These are phyloP conservation scores for Phoma sp. DNA, from an alignment of 2,329 filamentous ascomycete species.

Conservation along the genomic window DNA sequence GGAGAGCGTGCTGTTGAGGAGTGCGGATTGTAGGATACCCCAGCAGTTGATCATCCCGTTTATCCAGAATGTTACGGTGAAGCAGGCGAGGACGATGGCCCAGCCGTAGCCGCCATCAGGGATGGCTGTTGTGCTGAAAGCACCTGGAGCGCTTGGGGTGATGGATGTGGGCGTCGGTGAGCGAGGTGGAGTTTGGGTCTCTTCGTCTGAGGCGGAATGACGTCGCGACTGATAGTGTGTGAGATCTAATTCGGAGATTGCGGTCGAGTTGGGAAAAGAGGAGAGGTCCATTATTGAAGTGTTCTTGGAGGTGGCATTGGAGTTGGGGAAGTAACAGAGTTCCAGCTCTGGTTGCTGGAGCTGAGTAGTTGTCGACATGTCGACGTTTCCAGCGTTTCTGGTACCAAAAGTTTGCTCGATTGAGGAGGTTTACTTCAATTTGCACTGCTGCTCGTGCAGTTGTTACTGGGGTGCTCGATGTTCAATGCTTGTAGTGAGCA, in stretches of 20 bases:
- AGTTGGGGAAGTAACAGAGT: conserved; percentile 8
- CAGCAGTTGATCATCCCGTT: conserved; percentile 65
- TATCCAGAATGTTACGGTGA: conserved; percentile 59
- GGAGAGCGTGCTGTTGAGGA: conserved; percentile 59
- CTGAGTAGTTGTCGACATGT: conserved; percentile 9
- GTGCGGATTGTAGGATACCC: conserved; percentile 66
- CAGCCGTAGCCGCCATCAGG: conserved; percentile 66
- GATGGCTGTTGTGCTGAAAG: conserved; percentile 28
- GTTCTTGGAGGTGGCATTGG: background rate
- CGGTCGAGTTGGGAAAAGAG: background rate
- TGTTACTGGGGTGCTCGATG: too few relatives aligned
- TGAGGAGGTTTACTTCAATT: too few relatives aligned
- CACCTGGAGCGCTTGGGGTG: background rate
- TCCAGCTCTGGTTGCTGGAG: conserved; percentile 12
- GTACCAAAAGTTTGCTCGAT: too few relatives aligned
- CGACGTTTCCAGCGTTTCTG: background rate
- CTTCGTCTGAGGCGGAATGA: conserved; percentile 5
- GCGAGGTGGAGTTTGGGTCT: conserved; percentile 10
- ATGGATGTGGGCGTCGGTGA: background rate
- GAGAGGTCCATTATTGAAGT: conserved; percentile 3
- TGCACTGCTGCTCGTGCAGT: too few relatives aligned
- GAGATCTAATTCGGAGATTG: conserved; percentile 5
- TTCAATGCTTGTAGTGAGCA: background rate
- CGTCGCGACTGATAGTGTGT: background rate
- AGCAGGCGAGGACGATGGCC: conserved; percentile 61